Evolutionary conservation across 495 filamentous ascomycete genomes (phyloP), one percentile per base, ranked within the genome.

Genomic region (Hypomontagnella submonticulosa): DNA sequence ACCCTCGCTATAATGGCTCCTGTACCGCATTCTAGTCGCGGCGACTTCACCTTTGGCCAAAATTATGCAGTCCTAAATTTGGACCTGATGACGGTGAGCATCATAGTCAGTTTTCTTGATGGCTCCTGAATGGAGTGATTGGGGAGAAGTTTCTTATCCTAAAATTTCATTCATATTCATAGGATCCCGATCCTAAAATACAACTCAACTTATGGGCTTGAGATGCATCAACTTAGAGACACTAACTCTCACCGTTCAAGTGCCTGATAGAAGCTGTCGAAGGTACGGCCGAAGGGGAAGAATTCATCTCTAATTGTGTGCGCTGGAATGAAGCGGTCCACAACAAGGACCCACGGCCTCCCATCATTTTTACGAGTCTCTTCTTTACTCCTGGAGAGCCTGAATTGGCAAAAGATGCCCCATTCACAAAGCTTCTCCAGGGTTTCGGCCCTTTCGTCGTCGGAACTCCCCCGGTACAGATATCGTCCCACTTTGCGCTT

Each of bases 1-100:
- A 27, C 23, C 23, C 6, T 27, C 23, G 23, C 7, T 0, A 43
- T n/a, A 36, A 55, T 56, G 51, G 23, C 12, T 0, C 12, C 34
- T 12, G 9, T 4, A 32, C 32, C 40, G n/a, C 23, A 49, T 34
- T 16, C 11, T 20, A 5, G 6, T 3, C 42, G 36, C 32, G 18
- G 33, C 13, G 9, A 3, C n/a, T 38, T 52, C 37, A 74, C 36
- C 37, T 81, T 80, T 57, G 76, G 75, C 33, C 56, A 66, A 13
- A 61, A 70, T 38, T 80, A 76, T 63, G 78, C 77, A 0, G 62
- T 82, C 57, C 76, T 82, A n/a, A 81, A 81, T 54, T 67, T 83
- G 12, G 78, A 83, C 65, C 66, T 76, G 58, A 82, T 81, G 70
- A 63, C 68, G n/a, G 41, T 73, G 6, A 27, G 23, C 6, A 27